Base-by-base conservation (phyloP, 768 basidiomycete genomes). In the Pisolithus tinctorius region DNA sequence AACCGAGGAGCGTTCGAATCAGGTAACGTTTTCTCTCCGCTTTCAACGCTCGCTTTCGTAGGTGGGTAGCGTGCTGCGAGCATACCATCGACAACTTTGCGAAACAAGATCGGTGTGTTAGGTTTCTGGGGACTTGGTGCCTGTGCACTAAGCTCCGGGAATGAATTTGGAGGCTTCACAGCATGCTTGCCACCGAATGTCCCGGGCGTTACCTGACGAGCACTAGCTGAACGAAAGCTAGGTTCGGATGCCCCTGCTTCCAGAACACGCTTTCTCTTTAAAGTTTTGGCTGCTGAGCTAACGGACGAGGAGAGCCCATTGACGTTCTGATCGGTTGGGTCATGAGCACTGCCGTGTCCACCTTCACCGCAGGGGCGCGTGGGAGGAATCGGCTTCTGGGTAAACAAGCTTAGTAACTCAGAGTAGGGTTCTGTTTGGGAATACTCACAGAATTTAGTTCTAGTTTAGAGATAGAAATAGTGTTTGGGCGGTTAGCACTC, bases 71-170 rank as follows among this genome's bases (percentile, higher is more conserved):
- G 64, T 26, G 55, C 58, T 37, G 69, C 59, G 37, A 68, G 41
- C 60, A 69, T 71, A 47, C 72, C 71, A 45, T 67, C 65, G n/a
- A 67, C 64, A 11, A 70, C 72, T 31, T 70, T 72, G 17, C 73
- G 71, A 52, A 71, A 71, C 53, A 60, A 65, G n/a, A 74, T 56
- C 36, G 63, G 67, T 1, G 66, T 67, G 9, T 48, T 54, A 27
- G 16, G 52, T 46, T 58, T 69, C 16, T 44, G 55, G 2, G 59
- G 57, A 37, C 58, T 66, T 9, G 43, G 25, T 42, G 53, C 58
- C n/a, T 23, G 31, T 30, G 55, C 39, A 23, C 48, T 58, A n/a
- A 42, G 42, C 27, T 47, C 56, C n/a, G 58, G 43, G 36, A 44
- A 45, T n/a, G 31, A 4, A 49, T 61, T 62, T 17, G 57, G 39